These are phyloP conservation scores for Thuja plicata DNA, from an alignment of 83 land plant species.

Conservation along the genomic window DNA sequence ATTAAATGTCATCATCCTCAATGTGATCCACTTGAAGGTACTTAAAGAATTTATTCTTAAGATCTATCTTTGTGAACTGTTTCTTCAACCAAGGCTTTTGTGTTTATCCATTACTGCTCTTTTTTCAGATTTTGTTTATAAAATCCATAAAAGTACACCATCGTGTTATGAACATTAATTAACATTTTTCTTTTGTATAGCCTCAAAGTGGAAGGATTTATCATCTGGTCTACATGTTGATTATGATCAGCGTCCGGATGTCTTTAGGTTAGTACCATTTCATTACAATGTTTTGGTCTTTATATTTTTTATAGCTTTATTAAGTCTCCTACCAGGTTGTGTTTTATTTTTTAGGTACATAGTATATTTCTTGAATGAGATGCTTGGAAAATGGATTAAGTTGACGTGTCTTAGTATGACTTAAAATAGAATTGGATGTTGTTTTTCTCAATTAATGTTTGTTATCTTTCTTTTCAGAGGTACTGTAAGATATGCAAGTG, in stretches of 20 bases:
- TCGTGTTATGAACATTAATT: not conserved
- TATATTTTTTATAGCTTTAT: not conserved
- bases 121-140: not conserved
- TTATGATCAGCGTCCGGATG: constrained; percentile 93
- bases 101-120: not conserved
- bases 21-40: not conserved
- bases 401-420: not conserved
- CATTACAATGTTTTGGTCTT: not conserved
- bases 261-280: constrained; percentile 62
- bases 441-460: not conserved
- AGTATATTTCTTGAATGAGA: not conserved
- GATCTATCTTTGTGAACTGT: not conserved
- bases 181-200: constrained; percentile 29
- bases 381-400: not conserved
- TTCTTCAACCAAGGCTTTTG: not conserved
- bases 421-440: not conserved
- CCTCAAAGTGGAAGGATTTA: constrained; percentile 81
- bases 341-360: not conserved
- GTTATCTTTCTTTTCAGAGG: constrained; percentile 49
- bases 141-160: not conserved
- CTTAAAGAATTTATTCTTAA: not conserved
- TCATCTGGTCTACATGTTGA: constrained; percentile 85
- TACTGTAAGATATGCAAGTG: constrained; percentile 97
- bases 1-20: not conserved
- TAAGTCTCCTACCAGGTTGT: not conserved